Conservation (phyloP, 176 grass and related monocot species). For the Dactylis glomerata region DNA sequence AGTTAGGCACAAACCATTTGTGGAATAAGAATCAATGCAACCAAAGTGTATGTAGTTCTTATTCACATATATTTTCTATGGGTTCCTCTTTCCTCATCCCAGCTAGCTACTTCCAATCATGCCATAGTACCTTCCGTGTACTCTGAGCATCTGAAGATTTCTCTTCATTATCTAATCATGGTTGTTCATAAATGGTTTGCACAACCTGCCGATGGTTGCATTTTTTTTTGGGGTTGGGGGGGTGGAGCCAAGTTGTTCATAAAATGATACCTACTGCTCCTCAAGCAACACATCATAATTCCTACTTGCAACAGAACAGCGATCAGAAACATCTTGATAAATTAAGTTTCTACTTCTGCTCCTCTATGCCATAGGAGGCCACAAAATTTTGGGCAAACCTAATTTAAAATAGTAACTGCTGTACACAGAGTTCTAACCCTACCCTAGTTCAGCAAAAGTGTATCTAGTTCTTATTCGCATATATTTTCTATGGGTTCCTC, state of each 20-base stretch:
- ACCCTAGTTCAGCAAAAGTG: not conserved
- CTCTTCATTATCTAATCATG: not conserved
- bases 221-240: too few relatives aligned
- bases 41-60: too few relatives aligned
- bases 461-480: too few relatives aligned
- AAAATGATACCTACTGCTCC: not conserved
- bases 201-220: too few relatives aligned
- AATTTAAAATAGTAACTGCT: not conserved
- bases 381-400: not conserved
- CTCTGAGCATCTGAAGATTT: not conserved
- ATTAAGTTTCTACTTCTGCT: not conserved
- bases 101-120: too few relatives aligned
- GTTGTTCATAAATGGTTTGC: too few relatives aligned
- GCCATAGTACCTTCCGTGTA: not conserved
- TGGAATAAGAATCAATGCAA: too few relatives aligned
- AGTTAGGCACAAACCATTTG: too few relatives aligned
- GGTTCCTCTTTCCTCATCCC: too few relatives aligned
- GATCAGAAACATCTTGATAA: not conserved
- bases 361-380: not conserved
- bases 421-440: not conserved
- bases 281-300: not conserved
- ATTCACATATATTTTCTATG: too few relatives aligned
- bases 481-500: too few relatives aligned
- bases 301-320: not conserved
- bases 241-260: too few relatives aligned